Percentiles rank a stretch among this genome's conserved stretches.
Conservation (phyloP, 1,139 yeast genomes). For the Geotrichum phurueaensis region DNA sequence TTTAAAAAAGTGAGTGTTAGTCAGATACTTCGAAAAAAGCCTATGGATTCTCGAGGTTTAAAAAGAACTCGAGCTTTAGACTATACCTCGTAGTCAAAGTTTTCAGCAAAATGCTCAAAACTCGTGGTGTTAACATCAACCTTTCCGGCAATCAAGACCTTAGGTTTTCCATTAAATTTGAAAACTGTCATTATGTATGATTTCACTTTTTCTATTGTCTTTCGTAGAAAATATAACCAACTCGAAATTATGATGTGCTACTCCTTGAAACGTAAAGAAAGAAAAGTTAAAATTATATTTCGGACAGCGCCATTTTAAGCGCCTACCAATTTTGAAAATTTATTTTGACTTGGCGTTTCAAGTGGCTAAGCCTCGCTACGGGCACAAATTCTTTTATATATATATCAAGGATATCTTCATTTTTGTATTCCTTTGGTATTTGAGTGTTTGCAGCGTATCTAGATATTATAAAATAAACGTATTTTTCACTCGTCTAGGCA, state of each 20-base stretch:
- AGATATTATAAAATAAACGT: no score
- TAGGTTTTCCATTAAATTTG: conserved; percentile 6
- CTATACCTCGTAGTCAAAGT: conserved; percentile 13
- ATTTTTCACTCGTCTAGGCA: no score
- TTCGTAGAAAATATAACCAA: not conserved
- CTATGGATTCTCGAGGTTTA: not conserved
- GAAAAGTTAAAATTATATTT: not conserved
- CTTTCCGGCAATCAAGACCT: conserved; percentile 12
- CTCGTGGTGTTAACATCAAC: conserved; percentile 6
- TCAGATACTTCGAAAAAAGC: not conserved
- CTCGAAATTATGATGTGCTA: not conserved
- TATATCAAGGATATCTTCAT: no score
- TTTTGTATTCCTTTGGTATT: no score
- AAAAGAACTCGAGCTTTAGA: not conserved
- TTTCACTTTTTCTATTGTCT: not conserved
- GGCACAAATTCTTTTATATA: no score
- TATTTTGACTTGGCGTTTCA: no score
- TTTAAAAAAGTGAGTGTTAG: not conserved
- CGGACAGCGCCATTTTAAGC: no score
- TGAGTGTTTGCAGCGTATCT: no score
- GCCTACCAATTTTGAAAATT: not conserved
- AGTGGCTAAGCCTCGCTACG: no score
- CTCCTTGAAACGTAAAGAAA: not conserved
- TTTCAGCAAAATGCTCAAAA: conserved; percentile 7
- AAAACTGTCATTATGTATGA: not conserved